phyloP scores from a whole-genome alignment of 352 stramenopile genomes.

The Phytophthora rubi region DNA sequence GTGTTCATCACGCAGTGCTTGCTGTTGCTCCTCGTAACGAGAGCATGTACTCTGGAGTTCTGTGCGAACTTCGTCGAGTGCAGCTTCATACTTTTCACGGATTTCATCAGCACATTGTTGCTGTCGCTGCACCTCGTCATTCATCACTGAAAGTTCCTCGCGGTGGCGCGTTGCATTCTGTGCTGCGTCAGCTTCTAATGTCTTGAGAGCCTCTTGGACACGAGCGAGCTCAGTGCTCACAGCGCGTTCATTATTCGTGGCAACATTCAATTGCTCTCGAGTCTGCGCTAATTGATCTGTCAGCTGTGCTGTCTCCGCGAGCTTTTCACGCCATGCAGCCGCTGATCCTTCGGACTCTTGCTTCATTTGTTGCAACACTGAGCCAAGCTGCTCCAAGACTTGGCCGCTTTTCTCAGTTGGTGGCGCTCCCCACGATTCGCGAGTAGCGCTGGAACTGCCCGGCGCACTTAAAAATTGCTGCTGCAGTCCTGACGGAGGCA shows the following conservation, averaged over 20 bases:
- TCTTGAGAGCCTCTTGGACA: constrained; percentile 45
- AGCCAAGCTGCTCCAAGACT: constrained; percentile 70
- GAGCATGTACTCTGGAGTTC: constrained; percentile 38
- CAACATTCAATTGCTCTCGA: constrained; percentile 45
- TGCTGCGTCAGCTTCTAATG: constrained; percentile 37
- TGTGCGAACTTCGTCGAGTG: constrained; percentile 32
- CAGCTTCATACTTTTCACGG: constrained; percentile 46
- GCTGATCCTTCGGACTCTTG: constrained; percentile 70
- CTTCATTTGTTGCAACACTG: constrained; percentile 77
- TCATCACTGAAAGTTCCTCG: constrained; percentile 64
- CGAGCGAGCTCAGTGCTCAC: constrained; percentile 44
- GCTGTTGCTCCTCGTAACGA: constrained; percentile 29
- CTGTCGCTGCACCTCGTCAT: constrained; percentile 60
- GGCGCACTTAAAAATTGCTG: constrained; percentile 27
- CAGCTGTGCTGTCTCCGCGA: constrained; percentile 60
- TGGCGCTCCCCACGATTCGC: constrained; percentile 23
- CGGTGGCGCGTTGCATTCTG: constrained; percentile 45
- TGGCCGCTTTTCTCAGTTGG: constrained; percentile 63
- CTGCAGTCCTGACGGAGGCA: constrained; percentile 18
- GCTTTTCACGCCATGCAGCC: constrained; percentile 65
- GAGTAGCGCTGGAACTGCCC: constrained; percentile 22
- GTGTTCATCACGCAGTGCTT: constrained; percentile 30
- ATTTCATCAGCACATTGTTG: constrained; percentile 44
- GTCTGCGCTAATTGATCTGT: constrained; percentile 42
- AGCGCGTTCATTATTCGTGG: constrained; percentile 43